A percentile compares a stretch with the other conserved stretches of the same genome.
Conservation (phyloP, 306 rosid species). For the Lupinus albus region DNA sequence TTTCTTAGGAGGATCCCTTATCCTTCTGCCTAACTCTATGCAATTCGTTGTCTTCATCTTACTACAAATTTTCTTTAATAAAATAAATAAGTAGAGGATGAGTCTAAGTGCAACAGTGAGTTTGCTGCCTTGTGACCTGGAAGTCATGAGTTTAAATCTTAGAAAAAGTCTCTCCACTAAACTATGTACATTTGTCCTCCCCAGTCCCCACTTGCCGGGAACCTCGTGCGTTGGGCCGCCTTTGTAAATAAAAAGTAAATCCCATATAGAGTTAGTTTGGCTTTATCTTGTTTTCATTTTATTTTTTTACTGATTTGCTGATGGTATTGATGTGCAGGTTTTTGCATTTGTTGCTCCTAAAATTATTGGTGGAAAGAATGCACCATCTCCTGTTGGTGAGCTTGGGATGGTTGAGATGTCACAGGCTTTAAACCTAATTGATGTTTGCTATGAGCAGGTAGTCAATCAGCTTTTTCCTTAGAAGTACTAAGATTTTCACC, state of each 20-base stretch:
- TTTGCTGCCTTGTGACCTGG: no score
- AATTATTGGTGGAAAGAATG: conserved; percentile 87
- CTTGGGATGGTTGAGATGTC: conserved; percentile 99
- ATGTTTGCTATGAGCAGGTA: conserved; percentile 85
- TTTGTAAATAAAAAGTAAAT: no score
- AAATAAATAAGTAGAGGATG: neutral
- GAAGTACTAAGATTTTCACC: neutral
- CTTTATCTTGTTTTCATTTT: conserved; percentile 31
- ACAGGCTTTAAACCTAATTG: conserved; percentile 82
- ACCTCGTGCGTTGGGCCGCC: no score
- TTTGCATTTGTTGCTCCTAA: conserved; percentile 94
- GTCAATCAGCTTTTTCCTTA: conserved; percentile 12
- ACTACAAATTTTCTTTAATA: no score
- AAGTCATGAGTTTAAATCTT: no score
- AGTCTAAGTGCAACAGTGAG: no score
- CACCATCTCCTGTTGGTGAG: conserved; percentile 95
- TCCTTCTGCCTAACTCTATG: neutral
- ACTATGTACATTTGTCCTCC: no score
- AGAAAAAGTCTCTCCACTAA: no score
- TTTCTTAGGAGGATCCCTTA: neutral
- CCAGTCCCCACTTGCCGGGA: no score
- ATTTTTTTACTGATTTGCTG: conserved; percentile 20
- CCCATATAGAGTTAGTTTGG: neutral
- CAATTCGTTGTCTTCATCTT: neutral
- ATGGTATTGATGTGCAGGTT: conserved; percentile 55